These are phyloP conservation scores for Diaporthe ampelina DNA, from an alignment of 2,329 filamentous ascomycete species.

Conservation along the genomic window DNA sequence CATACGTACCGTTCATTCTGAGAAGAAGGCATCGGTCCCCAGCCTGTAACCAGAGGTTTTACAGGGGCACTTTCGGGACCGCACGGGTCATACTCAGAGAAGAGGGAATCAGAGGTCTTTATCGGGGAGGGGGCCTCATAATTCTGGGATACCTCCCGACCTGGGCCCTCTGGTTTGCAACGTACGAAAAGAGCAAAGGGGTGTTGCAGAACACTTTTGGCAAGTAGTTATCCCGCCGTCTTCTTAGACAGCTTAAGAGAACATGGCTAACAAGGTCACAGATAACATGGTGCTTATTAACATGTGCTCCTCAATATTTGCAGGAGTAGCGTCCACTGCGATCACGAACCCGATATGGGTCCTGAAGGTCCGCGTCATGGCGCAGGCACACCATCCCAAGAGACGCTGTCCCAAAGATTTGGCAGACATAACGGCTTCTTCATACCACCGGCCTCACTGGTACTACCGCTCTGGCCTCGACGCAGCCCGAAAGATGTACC, in stretches of 20 bases:
- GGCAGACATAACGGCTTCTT: slow-evolving; percentile 67
- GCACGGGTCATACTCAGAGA: slow-evolving; percentile 87
- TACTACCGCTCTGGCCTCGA: slow-evolving; percentile 92
- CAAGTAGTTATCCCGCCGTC: slow-evolving; percentile 52
- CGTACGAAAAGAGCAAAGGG: slow-evolving; percentile 91
- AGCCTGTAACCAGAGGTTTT: slow-evolving; percentile 70
- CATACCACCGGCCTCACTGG: slow-evolving; percentile 74
- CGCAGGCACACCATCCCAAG: slow-evolving; percentile 73
- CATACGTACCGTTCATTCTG: slow-evolving; percentile 67
- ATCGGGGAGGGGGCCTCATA: slow-evolving; percentile 95
- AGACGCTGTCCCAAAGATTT: slow-evolving; percentile 62
- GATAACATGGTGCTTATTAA: slow-evolving; percentile 84
- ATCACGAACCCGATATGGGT: slow-evolving; percentile 99
- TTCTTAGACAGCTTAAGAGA: neutral
- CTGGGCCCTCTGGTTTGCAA: slow-evolving; percentile 97
- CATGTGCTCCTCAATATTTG: slow-evolving; percentile 90
- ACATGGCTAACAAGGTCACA: slow-evolving; percentile 52
- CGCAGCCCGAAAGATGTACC: slow-evolving; percentile 96
- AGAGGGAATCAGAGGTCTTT: slow-evolving; percentile 91
- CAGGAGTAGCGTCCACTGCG: slow-evolving; percentile 92
- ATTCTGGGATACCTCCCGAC: slow-evolving; percentile 95
- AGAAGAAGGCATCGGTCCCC: slow-evolving; percentile 61
- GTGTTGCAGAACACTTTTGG: slow-evolving; percentile 77
- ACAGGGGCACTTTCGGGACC: slow-evolving; percentile 89
- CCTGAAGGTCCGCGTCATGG: slow-evolving; percentile 98